Evolutionary conservation across 1,284 basidiomycete genomes (phyloP), one percentile per base, ranked within the genome.

Genomic region (Inonotus obliquus): DNA sequence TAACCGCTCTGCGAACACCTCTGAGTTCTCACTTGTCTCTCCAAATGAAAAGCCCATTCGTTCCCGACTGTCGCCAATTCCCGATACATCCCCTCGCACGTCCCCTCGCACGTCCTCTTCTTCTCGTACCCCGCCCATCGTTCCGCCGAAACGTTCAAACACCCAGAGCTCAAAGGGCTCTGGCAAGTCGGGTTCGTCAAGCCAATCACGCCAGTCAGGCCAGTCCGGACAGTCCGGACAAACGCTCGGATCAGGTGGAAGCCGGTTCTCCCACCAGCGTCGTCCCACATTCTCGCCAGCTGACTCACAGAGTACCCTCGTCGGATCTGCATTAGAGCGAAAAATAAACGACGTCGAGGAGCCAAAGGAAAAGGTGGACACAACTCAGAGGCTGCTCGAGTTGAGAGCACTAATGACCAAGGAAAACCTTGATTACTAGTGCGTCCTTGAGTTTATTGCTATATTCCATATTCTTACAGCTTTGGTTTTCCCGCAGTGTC

Each of bases 341-440:
- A 91, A 91, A 72, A 74, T 86, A 41, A 80, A 79, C 57, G 87
- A 89, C 61, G 73, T 79, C 0, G 85, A 86, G 47, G 77, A 80
- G 6, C 55, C 59, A 32, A 74, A 75, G 51, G 80, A 80, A 62
- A 74, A 72, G 29, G 73, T 78, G 0, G 87, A 91, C 67, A 89
- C 88, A 0, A 72, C 74, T 2, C 79, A 81, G 57, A 80, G 89
- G 29, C 74, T 97, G 52, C 78, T 79, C 0, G 85, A 87, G 57
- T 73, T 96, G 57, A 79, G 90, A 51, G 79, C 79, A 58, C 74
- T 87, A 64, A 91, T 96, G 85, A 66, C 71, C 23, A 91, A 90
- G 68, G 86, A 91, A 60, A 81, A 79, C 60, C 73, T 95, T 54
- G 90, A 94, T 73, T 95, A 89, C 72, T 95, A 95, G 93, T 94